These are phyloP conservation scores for Vanrija sp. DNA, from an alignment of 1,284 basidiomycete species.

Conservation along the genomic window DNA sequence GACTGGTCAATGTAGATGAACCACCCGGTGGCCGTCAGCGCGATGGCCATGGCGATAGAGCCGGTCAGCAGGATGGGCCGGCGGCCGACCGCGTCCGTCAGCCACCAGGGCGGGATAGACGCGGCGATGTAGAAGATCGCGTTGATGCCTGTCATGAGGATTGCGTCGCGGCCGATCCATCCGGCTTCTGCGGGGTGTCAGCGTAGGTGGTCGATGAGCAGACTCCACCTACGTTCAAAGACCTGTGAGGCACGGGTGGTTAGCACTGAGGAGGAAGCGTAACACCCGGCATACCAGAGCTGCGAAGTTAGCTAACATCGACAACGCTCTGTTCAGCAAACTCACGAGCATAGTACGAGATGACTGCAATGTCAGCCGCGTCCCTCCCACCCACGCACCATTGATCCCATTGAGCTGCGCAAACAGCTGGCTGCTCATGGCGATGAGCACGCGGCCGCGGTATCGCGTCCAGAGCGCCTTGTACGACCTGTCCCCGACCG, in stretches of 20 bases:
- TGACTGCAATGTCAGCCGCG: conserved; percentile 56
- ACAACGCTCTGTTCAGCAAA: no score
- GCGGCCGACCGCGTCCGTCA: conserved; percentile 89
- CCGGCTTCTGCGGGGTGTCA: conserved; percentile 68
- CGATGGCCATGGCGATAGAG: conserved; percentile 58
- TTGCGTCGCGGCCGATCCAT: conserved; percentile 94
- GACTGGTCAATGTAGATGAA: conserved; percentile 84
- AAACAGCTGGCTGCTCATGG: conserved; percentile 96
- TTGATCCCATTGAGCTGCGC: conserved; percentile 95
- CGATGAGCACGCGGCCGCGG: conserved; percentile 82
- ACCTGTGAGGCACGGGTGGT: conserved; percentile 59
- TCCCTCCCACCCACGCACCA: conserved; percentile 52
- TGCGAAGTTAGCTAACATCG: conserved; percentile 11
- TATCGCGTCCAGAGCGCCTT: conserved; percentile 81
- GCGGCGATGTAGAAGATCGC: conserved; percentile 79
- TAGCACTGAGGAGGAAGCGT: conserved; percentile 17
- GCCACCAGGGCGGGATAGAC: conserved; percentile 88
- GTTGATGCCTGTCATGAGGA: conserved; percentile 97
- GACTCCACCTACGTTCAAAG: conserved; percentile 64
- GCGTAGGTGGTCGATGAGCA: conserved; percentile 51
- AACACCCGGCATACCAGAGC: conserved; percentile 23
- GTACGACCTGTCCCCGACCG: conserved; percentile 80
- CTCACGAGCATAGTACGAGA: conserved; percentile 84
- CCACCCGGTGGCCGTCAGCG: conserved; percentile 46
- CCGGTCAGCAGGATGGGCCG: conserved; percentile 87